phyloP scores from a whole-genome alignment of 2,329 filamentous ascomycete species.

The Cladophialophora yegresii region DNA sequence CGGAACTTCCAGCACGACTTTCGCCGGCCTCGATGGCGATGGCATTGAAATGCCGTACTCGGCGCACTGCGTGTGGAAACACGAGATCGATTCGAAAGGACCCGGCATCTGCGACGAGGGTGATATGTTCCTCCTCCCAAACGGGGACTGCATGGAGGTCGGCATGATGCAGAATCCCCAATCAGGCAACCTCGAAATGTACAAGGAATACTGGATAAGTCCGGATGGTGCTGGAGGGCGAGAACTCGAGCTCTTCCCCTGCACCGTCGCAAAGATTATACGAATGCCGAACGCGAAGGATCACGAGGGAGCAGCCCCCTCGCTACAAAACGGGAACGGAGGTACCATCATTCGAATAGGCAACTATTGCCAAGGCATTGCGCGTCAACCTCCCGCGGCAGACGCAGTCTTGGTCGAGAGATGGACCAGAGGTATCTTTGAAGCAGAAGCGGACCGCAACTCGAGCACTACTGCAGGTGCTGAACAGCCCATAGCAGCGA shows the following conservation, averaged over 20 bases:
- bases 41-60: constrained; percentile 29
- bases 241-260: constrained; percentile 46
- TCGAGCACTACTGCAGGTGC: not conserved
- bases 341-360: constrained; percentile 31
- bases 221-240: constrained; percentile 46
- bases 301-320: not conserved
- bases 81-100: constrained; percentile 34
- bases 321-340: constrained; percentile 2
- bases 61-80: constrained; percentile 32
- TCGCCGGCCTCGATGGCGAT: constrained; percentile 12
- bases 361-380: constrained; percentile 33
- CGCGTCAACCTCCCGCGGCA: not conserved
- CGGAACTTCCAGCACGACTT: constrained; percentile 26
- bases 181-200: constrained; percentile 29
- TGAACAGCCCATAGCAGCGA: not conserved
- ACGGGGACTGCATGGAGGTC: constrained; percentile 36
- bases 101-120: constrained; percentile 34
- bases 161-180: constrained; percentile 34
- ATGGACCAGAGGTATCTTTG: constrained; percentile 17
- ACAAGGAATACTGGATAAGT: constrained; percentile 36
- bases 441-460: not conserved
- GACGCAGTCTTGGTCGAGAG: constrained; percentile 24
- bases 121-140: constrained; percentile 35
- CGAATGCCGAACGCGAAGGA: not conserved
- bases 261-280: constrained; percentile 25